Evolutionary conservation across 768 basidiomycete species (phyloP).

Genomic region (Thelephora aurantiotincta): DNA sequence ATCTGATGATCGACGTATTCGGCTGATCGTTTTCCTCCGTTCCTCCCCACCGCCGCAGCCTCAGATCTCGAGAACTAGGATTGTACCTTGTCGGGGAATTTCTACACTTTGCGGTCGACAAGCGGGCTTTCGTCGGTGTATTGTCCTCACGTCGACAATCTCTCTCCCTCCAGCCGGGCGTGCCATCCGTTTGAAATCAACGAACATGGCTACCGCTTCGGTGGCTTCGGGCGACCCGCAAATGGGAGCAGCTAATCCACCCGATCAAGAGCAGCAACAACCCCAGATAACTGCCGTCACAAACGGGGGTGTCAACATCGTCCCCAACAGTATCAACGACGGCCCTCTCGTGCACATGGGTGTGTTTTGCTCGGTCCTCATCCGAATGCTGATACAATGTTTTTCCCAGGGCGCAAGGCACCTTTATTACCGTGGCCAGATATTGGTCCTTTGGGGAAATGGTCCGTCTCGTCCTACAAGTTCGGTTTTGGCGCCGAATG

Average conservation of each 20-base stretch:
- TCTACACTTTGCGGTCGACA: too few relatives aligned
- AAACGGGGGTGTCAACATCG: not conserved
- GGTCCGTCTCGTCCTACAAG: slow-evolving; percentile 95
- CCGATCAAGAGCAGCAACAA: not conserved
- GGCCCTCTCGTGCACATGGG: slow-evolving; percentile 26
- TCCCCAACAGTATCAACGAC: slow-evolving; percentile 13
- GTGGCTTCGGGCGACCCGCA: not conserved
- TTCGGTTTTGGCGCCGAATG: slow-evolving; percentile 95
- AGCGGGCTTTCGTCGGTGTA: too few relatives aligned
- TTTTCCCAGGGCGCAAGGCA: slow-evolving; percentile 21
- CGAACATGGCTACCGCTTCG: not conserved
- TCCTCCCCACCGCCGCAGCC: too few relatives aligned
- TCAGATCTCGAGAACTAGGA: too few relatives aligned
- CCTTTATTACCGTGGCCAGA: slow-evolving; percentile 61
- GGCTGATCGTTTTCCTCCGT: too few relatives aligned
- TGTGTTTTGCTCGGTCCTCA: slow-evolving; percentile 8
- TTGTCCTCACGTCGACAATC: too few relatives aligned
- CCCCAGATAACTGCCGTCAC: not conserved
- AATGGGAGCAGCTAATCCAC: not conserved
- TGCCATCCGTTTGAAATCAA: too few relatives aligned
- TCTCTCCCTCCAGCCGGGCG: too few relatives aligned
- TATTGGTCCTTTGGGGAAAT: slow-evolving; percentile 79
- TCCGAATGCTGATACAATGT: too few relatives aligned
- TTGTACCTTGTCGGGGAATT: too few relatives aligned
- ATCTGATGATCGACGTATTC: not conserved